Evolutionary conservation across 2,329 filamentous ascomycete species (phyloP).

Genomic region (Echinosphaeria canescens): DNA sequence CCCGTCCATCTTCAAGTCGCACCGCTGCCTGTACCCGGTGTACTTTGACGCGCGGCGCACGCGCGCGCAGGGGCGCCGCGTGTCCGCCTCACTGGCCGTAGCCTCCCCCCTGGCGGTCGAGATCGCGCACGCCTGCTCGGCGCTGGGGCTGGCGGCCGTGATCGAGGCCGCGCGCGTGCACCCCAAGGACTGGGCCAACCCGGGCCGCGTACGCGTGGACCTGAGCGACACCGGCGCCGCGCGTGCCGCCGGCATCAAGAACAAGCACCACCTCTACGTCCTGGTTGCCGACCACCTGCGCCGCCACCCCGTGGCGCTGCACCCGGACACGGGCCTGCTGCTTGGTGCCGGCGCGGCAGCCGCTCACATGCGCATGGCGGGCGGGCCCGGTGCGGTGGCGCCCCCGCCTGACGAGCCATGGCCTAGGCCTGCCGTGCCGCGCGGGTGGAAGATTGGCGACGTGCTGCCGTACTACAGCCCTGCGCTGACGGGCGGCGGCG

Average conservation of each 20-base stretch:
- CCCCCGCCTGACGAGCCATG: slow-evolving; percentile 39
- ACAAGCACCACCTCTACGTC: slow-evolving; percentile 73
- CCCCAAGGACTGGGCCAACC: slow-evolving; percentile 95
- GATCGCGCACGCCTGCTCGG: slow-evolving; percentile 67
- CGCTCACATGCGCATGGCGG: slow-evolving; percentile 50
- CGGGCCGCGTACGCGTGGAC: slow-evolving; percentile 66
- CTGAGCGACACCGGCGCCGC: slow-evolving; percentile 25
- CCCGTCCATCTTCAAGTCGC: slow-evolving; percentile 43
- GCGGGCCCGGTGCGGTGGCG: slow-evolving; percentile 37
- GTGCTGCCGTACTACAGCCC: slow-evolving; percentile 75
- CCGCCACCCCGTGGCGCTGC: slow-evolving; percentile 57
- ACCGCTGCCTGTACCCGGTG: slow-evolving; percentile 80
- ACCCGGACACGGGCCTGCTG: too few relatives aligned
- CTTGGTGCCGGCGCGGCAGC: slow-evolving; percentile 43
- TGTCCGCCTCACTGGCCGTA: slow-evolving; percentile 51
- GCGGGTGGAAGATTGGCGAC: slow-evolving; percentile 77
- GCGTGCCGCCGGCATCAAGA: slow-evolving; percentile 24
- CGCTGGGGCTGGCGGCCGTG: slow-evolving; percentile 48
- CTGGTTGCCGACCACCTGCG: slow-evolving; percentile 59
- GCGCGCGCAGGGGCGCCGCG: slow-evolving; percentile 63
- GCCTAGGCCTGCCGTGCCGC: slow-evolving; percentile 52
- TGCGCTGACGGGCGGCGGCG: slow-evolving; percentile 78
- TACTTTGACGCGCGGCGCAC: slow-evolving; percentile 73
- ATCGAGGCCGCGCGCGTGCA: slow-evolving; percentile 86
- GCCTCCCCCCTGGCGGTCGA: slow-evolving; percentile 72